Percentiles rank a stretch among this genome's conserved stretches.
These are phyloP conservation scores for Sungouiella thailandica DNA, from an alignment of 805 yeast species.

Conservation along the genomic window DNA sequence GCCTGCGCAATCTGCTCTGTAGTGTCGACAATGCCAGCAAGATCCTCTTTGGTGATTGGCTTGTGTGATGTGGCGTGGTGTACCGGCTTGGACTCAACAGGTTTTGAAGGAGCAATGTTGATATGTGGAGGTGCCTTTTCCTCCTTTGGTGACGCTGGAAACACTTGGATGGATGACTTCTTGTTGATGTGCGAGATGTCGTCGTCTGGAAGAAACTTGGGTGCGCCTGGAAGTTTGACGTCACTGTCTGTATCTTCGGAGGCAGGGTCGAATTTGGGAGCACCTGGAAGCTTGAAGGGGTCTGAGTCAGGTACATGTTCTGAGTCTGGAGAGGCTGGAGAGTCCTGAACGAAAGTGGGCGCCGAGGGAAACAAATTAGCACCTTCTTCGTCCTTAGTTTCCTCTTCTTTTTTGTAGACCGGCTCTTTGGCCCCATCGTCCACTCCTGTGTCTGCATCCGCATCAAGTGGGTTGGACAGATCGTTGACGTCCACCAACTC, in stretches of 20 bases:
- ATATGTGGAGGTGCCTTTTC: slow-evolving; percentile 1
- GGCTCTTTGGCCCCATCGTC: background rate
- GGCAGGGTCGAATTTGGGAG: slow-evolving; percentile 32
- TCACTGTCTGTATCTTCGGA: slow-evolving; percentile 15
- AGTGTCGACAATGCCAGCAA: slow-evolving; percentile 47
- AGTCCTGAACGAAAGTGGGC: background rate
- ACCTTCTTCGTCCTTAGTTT: slow-evolving; percentile 1
- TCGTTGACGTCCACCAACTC: slow-evolving; percentile 17
- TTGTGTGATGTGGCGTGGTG: background rate
- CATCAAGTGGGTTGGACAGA: too few relatives aligned
- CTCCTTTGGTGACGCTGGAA: slow-evolving; percentile 16
- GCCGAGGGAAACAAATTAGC: background rate
- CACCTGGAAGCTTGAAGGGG: slow-evolving; percentile 29
- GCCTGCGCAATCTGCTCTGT: slow-evolving; percentile 54
- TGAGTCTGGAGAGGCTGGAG: background rate
- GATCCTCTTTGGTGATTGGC: slow-evolving; percentile 28
- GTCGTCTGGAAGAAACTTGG: slow-evolving; percentile 37
- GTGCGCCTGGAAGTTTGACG: slow-evolving; percentile 38
- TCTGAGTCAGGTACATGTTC: slow-evolving; percentile 1
- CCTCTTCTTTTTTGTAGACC: background rate
- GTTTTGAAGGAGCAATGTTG: slow-evolving; percentile 1
- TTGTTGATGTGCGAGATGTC: slow-evolving; percentile 34
- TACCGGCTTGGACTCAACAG: background rate
- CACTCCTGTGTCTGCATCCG: background rate
- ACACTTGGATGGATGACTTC: slow-evolving; percentile 32